Conservation (phyloP, 495 filamentous ascomycete species). For the Aspergillus bertholletiae region DNA sequence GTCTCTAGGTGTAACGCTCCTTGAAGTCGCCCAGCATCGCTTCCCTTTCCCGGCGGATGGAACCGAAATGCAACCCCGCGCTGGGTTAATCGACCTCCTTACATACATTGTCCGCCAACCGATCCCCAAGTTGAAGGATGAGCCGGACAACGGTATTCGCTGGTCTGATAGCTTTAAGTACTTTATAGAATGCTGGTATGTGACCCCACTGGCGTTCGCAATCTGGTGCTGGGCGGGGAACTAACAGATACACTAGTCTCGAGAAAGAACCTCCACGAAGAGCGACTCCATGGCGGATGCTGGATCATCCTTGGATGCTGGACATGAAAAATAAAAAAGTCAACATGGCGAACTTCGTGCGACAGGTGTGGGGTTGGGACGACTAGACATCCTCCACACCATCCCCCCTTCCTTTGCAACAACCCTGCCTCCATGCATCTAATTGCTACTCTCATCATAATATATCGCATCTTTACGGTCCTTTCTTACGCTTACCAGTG, state of each 20-base stretch:
- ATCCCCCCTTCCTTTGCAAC: slow-evolving; percentile 1
- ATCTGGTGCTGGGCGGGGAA: neutral
- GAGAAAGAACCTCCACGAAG: slow-evolving; percentile 88
- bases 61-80: slow-evolving; percentile 83
- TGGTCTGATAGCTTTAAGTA: slow-evolving; percentile 98
- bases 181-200: slow-evolving; percentile 98
- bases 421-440: slow-evolving; percentile 3
- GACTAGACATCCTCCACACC: slow-evolving; percentile 28
- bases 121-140: slow-evolving; percentile 94
- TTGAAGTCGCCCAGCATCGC: slow-evolving; percentile 95
- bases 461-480: slow-evolving; percentile 21
- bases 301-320: slow-evolving; percentile 97
- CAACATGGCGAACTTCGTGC: slow-evolving; percentile 90
- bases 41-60: slow-evolving; percentile 98
- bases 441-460: slow-evolving; percentile 14
- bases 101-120: slow-evolving; percentile 97
- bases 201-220: slow-evolving; percentile 17
- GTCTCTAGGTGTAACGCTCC: slow-evolving; percentile 91
- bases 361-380: slow-evolving; percentile 95
- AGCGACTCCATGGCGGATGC: slow-evolving; percentile 96
- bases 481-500: slow-evolving; percentile 32
- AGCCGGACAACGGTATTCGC: slow-evolving; percentile 71
- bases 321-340: slow-evolving; percentile 95
- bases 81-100: slow-evolving; percentile 87
- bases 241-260: slow-evolving; percentile 54